Base-by-base conservation (phyloP, 2,329 filamentous ascomycete species). In the Ophiobolus disseminans region DNA sequence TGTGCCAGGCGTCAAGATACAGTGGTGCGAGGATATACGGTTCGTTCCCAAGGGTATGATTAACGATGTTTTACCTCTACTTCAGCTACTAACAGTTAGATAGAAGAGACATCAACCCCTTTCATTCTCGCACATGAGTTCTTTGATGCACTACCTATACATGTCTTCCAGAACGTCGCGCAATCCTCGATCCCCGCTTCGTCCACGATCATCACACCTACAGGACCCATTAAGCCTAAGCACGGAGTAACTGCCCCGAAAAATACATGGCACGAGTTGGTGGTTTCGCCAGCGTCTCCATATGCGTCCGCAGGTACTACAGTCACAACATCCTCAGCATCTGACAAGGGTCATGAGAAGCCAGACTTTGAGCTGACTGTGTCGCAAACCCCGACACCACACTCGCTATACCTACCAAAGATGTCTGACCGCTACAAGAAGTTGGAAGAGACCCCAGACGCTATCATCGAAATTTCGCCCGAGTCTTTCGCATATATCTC, bases 51-150 rank as follows among this genome's bases (percentile, higher is more conserved):
- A 84, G 58, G 80, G 85, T 89, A 73, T 60, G 78, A 67, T 28
- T 20, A 36, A 22, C 48, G 22, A 58, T 20, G n/a, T 37, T 48
- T 48, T 47, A 40, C 26, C 2, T 17, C 25, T 10, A 20, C 9
- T 21, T 7, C 20, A 19, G 11, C 20, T 32, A n/a, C 62, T 68
- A 30, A 73, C 40, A 45, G 7, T 14, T n/a, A 10, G 20, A 40
- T 58, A 87, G 86, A 84, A 52, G 75, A 85, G 17, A 80, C 82
- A 51, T 89, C 88, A 68, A 89, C 86, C 17, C 93, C 94, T 1
- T 95, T 97, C 73, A 96, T 99, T 52, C 84, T 97, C 39, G 94
- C 94, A 4, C 94, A 99, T 72, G 94, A 99, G 71, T 97, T 99
- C 80, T 99, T 99, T 76, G 94, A 99, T 63, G 94, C 94, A 2